Percentiles rank a stretch among this genome's conserved stretches.
Evolutionary conservation across 495 filamentous ascomycete species (phyloP).

Genomic region (Daldinia caldariorum): DNA sequence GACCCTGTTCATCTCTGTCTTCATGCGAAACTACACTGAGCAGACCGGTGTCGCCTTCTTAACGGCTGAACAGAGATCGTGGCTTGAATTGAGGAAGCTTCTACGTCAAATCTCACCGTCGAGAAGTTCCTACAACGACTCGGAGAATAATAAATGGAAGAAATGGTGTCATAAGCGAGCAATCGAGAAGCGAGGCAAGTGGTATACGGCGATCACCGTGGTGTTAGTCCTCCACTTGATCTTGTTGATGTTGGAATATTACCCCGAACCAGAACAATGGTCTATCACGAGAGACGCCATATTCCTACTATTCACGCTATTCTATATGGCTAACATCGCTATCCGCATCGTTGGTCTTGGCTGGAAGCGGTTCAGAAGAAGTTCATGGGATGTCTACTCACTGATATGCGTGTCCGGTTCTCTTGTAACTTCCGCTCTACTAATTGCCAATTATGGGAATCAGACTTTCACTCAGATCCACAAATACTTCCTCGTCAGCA

Average conservation of each 20-base stretch:
- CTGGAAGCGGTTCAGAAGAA: constrained; percentile 91
- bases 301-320: constrained; percentile 84
- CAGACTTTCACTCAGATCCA: constrained; percentile 79
- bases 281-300: constrained; percentile 73
- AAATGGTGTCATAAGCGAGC: constrained; percentile 94
- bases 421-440: constrained; percentile 76
- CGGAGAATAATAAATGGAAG: constrained; percentile 76
- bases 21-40: constrained; percentile 99
- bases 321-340: constrained; percentile 85
- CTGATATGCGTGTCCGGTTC: constrained; percentile 86
- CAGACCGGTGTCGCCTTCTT: constrained; percentile 97
- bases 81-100: constrained; percentile 94
- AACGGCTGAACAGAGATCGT: constrained; percentile 95
- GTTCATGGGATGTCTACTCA: constrained; percentile 95
- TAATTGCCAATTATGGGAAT: constrained; percentile 63
- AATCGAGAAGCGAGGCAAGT: constrained; percentile 92
- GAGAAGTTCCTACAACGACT: constrained; percentile 80
- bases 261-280: constrained; percentile 74
- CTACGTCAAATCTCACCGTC: constrained; percentile 93
- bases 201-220: constrained; percentile 82
- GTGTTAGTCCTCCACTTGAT: constrained; percentile 85
- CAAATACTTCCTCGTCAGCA: constrained; percentile 91
- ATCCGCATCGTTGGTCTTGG: constrained; percentile 89
- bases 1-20: constrained; percentile 98
- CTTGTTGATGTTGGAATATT: constrained; percentile 85